phyloP scores from a whole-genome alignment of 768 basidiomycete species.

The Xerocomellus chrysenteron region DNA sequence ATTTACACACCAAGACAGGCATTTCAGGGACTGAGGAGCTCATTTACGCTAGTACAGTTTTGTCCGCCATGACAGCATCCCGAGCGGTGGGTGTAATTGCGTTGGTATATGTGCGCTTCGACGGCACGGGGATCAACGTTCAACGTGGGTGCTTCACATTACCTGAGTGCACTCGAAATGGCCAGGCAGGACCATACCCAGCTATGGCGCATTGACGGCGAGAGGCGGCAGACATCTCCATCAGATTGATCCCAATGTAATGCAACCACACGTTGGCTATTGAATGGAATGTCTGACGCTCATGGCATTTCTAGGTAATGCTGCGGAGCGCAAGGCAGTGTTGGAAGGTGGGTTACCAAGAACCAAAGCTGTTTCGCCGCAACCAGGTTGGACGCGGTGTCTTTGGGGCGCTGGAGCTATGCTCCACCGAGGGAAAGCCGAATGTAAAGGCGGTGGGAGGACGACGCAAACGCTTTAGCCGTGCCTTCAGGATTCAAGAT shows the following conservation, averaged over 20 bases:
- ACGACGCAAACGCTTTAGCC: neutral
- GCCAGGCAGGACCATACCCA: slow-evolving; percentile 5
- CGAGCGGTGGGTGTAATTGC: slow-evolving; percentile 14
- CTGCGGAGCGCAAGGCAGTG: slow-evolving; percentile 16
- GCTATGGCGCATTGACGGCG: slow-evolving; percentile 10
- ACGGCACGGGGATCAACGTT: slow-evolving; percentile 28
- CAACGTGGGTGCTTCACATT: slow-evolving; percentile 20
- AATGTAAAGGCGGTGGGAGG: neutral
- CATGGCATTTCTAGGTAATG: slow-evolving; percentile 1
- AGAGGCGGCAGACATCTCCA: slow-evolving; percentile 7
- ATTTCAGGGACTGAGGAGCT: slow-evolving; percentile 23
- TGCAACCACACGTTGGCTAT: neutral
- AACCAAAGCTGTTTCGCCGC: neutral
- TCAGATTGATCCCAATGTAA: slow-evolving; percentile 6
- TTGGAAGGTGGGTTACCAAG: slow-evolving; percentile 4
- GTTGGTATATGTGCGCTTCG: slow-evolving; percentile 19
- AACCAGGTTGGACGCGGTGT: neutral
- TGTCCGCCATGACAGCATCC: slow-evolving; percentile 29
- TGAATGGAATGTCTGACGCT: slow-evolving; percentile 6
- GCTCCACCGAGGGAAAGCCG: neutral
- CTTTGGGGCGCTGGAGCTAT: neutral
- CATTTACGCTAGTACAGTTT: slow-evolving; percentile 20
- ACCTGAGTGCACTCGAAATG: slow-evolving; percentile 20
- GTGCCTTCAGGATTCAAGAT: neutral
- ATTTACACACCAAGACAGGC: slow-evolving; percentile 17